Evolutionary conservation across 2,329 filamentous ascomycete genomes (phyloP), one percentile per base, ranked within the genome.

Genomic region (Colletotrichum sp.): DNA sequence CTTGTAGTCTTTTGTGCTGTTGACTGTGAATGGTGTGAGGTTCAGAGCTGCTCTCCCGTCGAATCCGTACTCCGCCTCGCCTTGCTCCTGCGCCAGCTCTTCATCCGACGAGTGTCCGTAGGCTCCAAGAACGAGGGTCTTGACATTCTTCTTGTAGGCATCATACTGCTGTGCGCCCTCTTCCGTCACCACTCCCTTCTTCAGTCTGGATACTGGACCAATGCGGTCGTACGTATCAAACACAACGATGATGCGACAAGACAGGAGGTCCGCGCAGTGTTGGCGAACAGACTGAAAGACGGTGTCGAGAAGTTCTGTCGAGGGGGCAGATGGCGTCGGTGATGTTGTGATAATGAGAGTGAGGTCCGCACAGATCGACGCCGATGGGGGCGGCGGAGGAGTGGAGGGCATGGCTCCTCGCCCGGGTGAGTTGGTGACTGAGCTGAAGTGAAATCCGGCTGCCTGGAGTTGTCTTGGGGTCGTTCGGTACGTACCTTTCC

Each of bases 331-430:
- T 0, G 90, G 90, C 0, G 89, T 91, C 1, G 89, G 86, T 4
- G 90, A 91, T 0, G 89, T 91, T 2, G 90, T 91, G 77, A 91
- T 86, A 64, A 91, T 86, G 67, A 89, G 80, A 0, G 87, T 89
- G 44, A 89, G 59, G 28, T 80, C 55, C 9, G 79, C n/a, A n/a
- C n/a, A n/a, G n/a, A 77, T 15, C n/a, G 63, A 63, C 9, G 64
- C 24, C 64, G 49, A 24, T 5, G 12, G 26, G 21, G 59, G 18
- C 55, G 26, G 24, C 36, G 26, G 15, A 24, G 21, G 21, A 12
- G 28, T 32, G 59, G 74, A 39, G 64, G 71, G n/a, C 49, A 74
- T 76, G 69, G 34, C n/a, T 65, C 24, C 30, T 28, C 39, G 9
- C 62, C 5, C 8, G 24, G 8, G 30, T 71, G 26, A 15, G n/a